Percentiles rank a stretch among this genome's conserved stretches.
Conservation (phyloP, 2,329 filamentous ascomycete species). For the Emydomyces testavorans region DNA sequence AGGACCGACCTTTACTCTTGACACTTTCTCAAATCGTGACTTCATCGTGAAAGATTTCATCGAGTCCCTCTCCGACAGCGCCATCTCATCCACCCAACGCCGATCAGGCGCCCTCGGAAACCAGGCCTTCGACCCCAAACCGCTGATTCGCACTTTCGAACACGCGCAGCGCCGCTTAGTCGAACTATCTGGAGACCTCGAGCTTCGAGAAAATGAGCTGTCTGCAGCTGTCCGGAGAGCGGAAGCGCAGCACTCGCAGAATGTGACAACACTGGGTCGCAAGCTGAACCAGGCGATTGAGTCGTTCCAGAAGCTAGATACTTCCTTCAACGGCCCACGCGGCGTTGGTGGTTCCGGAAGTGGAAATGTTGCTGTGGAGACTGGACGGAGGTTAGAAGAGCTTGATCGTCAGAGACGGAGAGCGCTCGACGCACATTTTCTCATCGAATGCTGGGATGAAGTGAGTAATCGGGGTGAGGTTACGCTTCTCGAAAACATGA, state of each 20-base stretch:
- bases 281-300: slow-evolving; percentile 88
- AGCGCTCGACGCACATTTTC: slow-evolving; percentile 83
- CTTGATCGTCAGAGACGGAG: slow-evolving; percentile 82
- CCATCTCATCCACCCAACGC: slow-evolving; percentile 59
- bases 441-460: slow-evolving; percentile 94
- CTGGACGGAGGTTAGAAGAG: slow-evolving; percentile 86
- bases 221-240: slow-evolving; percentile 80
- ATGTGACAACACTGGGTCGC: slow-evolving; percentile 71
- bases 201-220: slow-evolving; percentile 81
- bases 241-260: slow-evolving; percentile 83
- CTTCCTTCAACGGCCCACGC: slow-evolving; percentile 52
- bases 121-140: slow-evolving; percentile 80
- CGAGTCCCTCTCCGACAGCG: slow-evolving; percentile 77
- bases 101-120: slow-evolving; percentile 52
- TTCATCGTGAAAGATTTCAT: slow-evolving; percentile 98
- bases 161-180: slow-evolving; percentile 45
- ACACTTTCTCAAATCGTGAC: slow-evolving; percentile 79
- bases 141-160: slow-evolving; percentile 90
- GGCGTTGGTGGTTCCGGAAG: slow-evolving; percentile 37
- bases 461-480: slow-evolving; percentile 83
- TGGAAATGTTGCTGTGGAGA: slow-evolving; percentile 85
- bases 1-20: slow-evolving; percentile 72
- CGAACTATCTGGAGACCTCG: slow-evolving; percentile 61
- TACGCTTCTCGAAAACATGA: slow-evolving; percentile 75
- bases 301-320: slow-evolving; percentile 81